Conservation (phyloP, 768 basidiomycete genomes). For the Grammothele lineata region DNA sequence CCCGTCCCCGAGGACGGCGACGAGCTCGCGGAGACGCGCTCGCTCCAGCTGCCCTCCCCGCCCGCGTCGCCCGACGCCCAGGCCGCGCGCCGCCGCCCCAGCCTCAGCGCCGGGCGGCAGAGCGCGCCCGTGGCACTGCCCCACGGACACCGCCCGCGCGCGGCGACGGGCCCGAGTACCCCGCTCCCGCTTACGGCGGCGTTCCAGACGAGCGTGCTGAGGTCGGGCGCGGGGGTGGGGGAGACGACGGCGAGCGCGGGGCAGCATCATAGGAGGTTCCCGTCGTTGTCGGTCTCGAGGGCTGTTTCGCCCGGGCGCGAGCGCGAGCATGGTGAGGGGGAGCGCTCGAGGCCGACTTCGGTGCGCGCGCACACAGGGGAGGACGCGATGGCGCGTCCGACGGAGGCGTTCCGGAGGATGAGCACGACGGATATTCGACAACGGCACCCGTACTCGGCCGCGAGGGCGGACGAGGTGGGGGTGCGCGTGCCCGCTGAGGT, state of each 20-base stretch:
- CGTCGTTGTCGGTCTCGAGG: too few relatives aligned
- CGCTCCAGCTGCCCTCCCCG: slow-evolving; percentile 26
- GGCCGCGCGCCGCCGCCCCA: slow-evolving; percentile 16
- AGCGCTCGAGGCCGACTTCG: slow-evolving; percentile 6
- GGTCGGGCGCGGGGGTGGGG: slow-evolving; percentile 10
- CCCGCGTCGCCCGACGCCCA: slow-evolving; percentile 23
- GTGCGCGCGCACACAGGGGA: background rate
- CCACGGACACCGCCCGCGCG: slow-evolving; percentile 18
- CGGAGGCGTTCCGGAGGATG: slow-evolving; percentile 13
- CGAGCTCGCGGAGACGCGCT: slow-evolving; percentile 11
- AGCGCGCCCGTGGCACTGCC: slow-evolving; percentile 19
- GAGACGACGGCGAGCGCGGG: background rate
- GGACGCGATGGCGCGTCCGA: slow-evolving; percentile 6
- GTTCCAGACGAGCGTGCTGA: slow-evolving; percentile 20
- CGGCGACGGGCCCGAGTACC: slow-evolving; percentile 11
- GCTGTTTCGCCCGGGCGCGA: background rate
- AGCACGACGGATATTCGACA: slow-evolving; percentile 18
- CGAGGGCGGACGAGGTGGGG: slow-evolving; percentile 1
- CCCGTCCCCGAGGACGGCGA: slow-evolving; percentile 20
- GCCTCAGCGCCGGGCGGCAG: slow-evolving; percentile 13
- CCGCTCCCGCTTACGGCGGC: slow-evolving; percentile 19
- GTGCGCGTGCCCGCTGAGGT: background rate
- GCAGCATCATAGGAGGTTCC: too few relatives aligned
- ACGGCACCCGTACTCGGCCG: slow-evolving; percentile 7
- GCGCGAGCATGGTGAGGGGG: background rate